Evolutionary conservation across 164 flowering plant species (phyloP).

Genomic region (Vitis vinifera): DNA sequence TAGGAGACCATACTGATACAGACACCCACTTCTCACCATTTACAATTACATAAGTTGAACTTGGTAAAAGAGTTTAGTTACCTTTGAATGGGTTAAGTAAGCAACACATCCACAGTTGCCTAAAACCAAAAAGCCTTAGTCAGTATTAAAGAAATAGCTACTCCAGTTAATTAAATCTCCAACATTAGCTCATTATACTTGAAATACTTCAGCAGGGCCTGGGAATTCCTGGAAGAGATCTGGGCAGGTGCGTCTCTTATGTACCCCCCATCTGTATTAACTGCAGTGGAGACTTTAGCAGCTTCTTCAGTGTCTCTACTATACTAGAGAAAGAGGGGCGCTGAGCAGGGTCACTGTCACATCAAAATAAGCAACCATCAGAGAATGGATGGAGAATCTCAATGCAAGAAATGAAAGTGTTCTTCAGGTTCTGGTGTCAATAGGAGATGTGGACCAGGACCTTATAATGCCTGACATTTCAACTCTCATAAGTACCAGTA

Average conservation of each 20-base stretch:
- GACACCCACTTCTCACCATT: conserved; percentile 1
- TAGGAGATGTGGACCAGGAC: no score
- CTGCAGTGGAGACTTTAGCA: conserved; percentile 75
- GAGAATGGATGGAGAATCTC: neutral
- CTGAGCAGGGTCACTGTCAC: conserved; percentile 71
- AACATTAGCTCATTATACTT: neutral
- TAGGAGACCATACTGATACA: neutral
- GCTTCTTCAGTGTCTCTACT: conserved; percentile 72
- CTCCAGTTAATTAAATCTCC: neutral
- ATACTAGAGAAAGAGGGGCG: conserved; percentile 74
- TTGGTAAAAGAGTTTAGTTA: neutral
- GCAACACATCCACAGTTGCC: conserved; percentile 18
- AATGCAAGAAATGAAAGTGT: no score
- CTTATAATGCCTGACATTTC: no score
- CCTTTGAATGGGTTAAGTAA: conserved; percentile 10
- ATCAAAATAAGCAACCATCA: conserved; percentile 10
- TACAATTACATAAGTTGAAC: neutral
- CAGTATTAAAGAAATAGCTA: neutral
- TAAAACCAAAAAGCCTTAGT: conserved; percentile 8
- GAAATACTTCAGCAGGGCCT: neutral
- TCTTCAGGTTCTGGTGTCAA: no score
- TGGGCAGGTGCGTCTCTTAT: conserved; percentile 7
- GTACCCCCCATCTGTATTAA: conserved; percentile 48
- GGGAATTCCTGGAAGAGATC: conserved; percentile 4
- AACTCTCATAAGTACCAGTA: no score